Evolutionary conservation across 495 filamentous ascomycete species (phyloP), one percentile per base, ranked within the genome.

Genomic region (Trichoderma orchidacearum): DNA sequence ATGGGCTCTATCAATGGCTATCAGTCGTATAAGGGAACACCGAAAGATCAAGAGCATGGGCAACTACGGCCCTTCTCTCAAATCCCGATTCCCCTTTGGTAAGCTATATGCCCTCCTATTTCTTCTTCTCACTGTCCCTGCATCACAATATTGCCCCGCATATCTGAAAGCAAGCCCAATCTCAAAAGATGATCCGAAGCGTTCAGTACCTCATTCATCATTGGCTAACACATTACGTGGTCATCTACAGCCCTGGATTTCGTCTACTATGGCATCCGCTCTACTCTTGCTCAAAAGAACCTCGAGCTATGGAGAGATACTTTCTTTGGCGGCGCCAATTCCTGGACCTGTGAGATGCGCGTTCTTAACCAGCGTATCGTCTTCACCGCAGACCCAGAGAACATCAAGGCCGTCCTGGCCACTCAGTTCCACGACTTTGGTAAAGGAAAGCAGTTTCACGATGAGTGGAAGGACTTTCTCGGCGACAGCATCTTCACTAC

Each of bases 331-430:
- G 55, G 51, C 17, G 59, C 18, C 67, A 62, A 58, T 21, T 63
- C 54, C 56, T 66, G 61, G 55, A 96, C 90, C 0, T 70, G 78
- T 31, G 89, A 95, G 65, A 59, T 70, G 23, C 69, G 72, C 12
- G 38, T 85, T 8, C 67, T 79, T 3, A 71, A 81, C 36, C 74
- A 75, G 27, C 82, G 84, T 6, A 61, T 80, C 18, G 64, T 89
- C 50, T 69, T 89, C 56, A 90, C 87, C 0, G 75, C 72, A 25
- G 85, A 90, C 41, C 89, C 87, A 0, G 84, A 91, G 63, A 96
- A 94, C 67, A 77, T 97, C 67, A 90, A 96, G 64, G 84, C 90
- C 0, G 70, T 96, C 6, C 75, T 96, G 2, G 87, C 89, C 0
- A 85, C 83, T 0, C 85, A 94, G 60, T 96, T 86, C 58, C 60